phyloP scores from a whole-genome alignment of 1,284 basidiomycete species.

The Fomitopsis betulina region DNA sequence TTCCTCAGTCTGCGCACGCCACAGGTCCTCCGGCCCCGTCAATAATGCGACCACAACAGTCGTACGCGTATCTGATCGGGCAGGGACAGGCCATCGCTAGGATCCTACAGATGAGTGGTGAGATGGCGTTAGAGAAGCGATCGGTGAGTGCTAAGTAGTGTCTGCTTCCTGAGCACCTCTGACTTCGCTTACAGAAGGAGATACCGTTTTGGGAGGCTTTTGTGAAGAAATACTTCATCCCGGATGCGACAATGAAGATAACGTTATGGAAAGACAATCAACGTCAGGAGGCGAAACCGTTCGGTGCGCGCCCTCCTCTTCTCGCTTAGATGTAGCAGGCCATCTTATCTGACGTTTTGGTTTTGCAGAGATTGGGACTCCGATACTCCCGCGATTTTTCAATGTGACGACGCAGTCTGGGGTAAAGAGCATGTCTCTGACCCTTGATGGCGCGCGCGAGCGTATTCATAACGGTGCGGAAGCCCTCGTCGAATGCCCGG shows the following conservation, averaged over 20 bases:
- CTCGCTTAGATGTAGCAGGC: not conserved
- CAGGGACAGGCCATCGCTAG: slow-evolving; percentile 56
- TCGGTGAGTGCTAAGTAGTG: not conserved
- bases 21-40: not conserved
- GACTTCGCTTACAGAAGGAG: slow-evolving; percentile 40
- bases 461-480: slow-evolving; percentile 38
- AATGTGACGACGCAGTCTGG: slow-evolving; percentile 77
- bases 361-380: slow-evolving; percentile 63
- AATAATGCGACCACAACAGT: not conserved
- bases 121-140: not conserved
- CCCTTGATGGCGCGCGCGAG: slow-evolving; percentile 69
- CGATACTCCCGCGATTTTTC: slow-evolving; percentile 78
- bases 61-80: slow-evolving; percentile 29
- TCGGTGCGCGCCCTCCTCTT: slow-evolving; percentile 45
- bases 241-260: slow-evolving; percentile 64
- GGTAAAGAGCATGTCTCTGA: slow-evolving; percentile 70
- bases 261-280: slow-evolving; percentile 80
- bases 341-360: not conserved
- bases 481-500: slow-evolving; percentile 59
- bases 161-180: not conserved
- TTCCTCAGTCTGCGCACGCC: not conserved
- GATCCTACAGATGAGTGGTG: slow-evolving; percentile 61
- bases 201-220: slow-evolving; percentile 60
- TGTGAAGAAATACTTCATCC: slow-evolving; percentile 62
- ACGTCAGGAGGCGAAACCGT: slow-evolving; percentile 69